These are phyloP conservation scores for Thermothielavioides terrestris DNA, from an alignment of 495 filamentous ascomycete genomes.

Conservation along the genomic window DNA sequence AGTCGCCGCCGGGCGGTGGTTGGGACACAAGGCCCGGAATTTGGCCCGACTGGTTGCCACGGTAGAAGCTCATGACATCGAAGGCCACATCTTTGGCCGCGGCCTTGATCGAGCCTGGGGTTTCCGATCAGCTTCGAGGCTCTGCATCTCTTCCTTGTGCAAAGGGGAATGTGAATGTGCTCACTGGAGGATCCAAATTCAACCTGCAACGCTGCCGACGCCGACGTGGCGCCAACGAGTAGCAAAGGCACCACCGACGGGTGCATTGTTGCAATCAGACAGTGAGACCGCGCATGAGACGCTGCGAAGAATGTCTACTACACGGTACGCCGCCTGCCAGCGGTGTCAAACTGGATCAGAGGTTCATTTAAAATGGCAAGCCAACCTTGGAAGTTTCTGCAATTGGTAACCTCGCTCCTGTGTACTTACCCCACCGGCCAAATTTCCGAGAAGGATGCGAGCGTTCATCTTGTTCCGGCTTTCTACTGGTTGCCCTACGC, in stretches of 20 bases:
- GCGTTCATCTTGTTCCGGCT: too few species aligned
- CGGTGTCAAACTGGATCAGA: too few species aligned
- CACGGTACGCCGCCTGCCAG: too few species aligned
- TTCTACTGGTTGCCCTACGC: too few species aligned
- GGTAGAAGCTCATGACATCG: slow-evolving; percentile 58
- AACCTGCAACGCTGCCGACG: slow-evolving; percentile 5
- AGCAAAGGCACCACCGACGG: background rate
- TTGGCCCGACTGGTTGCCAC: slow-evolving; percentile 50
- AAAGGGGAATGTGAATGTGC: too few species aligned
- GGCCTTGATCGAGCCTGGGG: slow-evolving; percentile 1
- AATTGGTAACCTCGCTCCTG: too few species aligned
- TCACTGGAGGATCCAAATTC: slow-evolving; percentile 2
- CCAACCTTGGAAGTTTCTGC: too few species aligned
- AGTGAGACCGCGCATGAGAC: background rate
- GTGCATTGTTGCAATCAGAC: background rate
- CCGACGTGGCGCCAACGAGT: background rate
- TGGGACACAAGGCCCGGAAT: slow-evolving; percentile 60
- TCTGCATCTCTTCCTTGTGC: too few species aligned
- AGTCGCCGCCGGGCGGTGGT: slow-evolving; percentile 33
- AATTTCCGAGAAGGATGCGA: too few species aligned
- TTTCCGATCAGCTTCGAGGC: background rate
- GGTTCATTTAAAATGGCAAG: too few species aligned
- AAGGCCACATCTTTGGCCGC: slow-evolving; percentile 33
- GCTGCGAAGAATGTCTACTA: too few species aligned
- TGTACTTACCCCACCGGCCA: too few species aligned